phyloP scores from a whole-genome alignment of 148 eudicot species.

The Chenopodium suecicum region DNA sequence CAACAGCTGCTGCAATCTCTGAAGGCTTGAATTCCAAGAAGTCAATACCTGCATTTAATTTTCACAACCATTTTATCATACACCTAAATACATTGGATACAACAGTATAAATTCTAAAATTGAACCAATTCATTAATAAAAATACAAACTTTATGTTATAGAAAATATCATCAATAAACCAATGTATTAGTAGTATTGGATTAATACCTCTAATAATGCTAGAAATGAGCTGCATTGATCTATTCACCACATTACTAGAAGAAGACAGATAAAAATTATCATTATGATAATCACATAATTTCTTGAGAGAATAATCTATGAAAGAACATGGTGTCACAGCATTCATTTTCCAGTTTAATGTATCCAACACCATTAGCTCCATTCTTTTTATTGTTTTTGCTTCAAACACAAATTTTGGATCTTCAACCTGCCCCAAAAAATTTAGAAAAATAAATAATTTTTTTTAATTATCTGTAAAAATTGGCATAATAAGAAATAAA shows the following conservation, averaged over 20 bases:
- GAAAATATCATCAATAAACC: background rate
- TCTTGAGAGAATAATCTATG: constrained; percentile 52
- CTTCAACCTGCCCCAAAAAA: constrained; percentile 55
- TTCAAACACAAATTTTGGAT: constrained; percentile 65
- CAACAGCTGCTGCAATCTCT: constrained; percentile 72
- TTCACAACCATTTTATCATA: constrained; percentile 24
- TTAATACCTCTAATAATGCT: constrained; percentile 56
- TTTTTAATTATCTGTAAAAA: background rate
- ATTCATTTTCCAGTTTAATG: constrained; percentile 73
- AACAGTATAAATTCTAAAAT: constrained; percentile 7
- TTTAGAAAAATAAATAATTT: too few relatives aligned
- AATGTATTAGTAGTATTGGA: background rate
- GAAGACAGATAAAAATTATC: constrained; percentile 31
- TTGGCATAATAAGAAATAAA: background rate
- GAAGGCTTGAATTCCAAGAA: constrained; percentile 77
- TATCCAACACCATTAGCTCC: constrained; percentile 75
- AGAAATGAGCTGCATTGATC: constrained; percentile 60
- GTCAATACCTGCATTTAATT: constrained; percentile 71
- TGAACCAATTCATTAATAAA: background rate
- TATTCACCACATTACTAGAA: constrained; percentile 35
- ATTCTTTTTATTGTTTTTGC: constrained; percentile 75
- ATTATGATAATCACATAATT: constrained; percentile 20
- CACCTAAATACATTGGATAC: background rate
- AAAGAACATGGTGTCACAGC: constrained; percentile 74
- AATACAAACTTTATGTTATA: background rate